phyloP scores from a whole-genome alignment of 768 basidiomycete genomes.

The Suillus sp. region DNA sequence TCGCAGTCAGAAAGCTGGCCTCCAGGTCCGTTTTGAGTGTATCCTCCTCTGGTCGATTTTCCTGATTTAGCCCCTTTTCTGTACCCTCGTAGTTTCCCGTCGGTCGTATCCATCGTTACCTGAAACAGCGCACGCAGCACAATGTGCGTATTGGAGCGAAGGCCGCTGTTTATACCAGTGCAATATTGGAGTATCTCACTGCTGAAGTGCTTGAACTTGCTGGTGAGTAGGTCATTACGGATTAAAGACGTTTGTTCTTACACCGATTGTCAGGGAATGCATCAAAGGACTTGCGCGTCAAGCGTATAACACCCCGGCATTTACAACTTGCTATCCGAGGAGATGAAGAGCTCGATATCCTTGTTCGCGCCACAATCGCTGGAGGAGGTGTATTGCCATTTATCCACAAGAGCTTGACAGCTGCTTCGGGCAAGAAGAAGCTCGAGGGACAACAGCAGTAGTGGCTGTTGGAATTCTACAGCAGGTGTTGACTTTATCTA shows the following conservation, averaged over 20 bases:
- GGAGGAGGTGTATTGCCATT: slow-evolving; percentile 87
- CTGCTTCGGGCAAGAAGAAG: slow-evolving; percentile 51
- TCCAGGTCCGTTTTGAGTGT: slow-evolving; percentile 60
- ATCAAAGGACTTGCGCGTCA: slow-evolving; percentile 95
- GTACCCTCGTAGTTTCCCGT: slow-evolving; percentile 75
- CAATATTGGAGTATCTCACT: slow-evolving; percentile 94
- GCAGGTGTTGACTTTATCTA: slow-evolving; percentile 7
- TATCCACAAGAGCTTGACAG: slow-evolving; percentile 82
- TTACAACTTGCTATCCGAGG: slow-evolving; percentile 95
- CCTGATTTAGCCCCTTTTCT: slow-evolving; percentile 11
- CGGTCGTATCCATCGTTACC: slow-evolving; percentile 95
- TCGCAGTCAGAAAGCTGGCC: slow-evolving; percentile 81
- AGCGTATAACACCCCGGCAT: slow-evolving; percentile 96
- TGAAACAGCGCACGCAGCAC: slow-evolving; percentile 90
- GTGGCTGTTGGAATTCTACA: slow-evolving; percentile 2
- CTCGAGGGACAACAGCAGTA: slow-evolving; percentile 33
- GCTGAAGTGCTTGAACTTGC: slow-evolving; percentile 96
- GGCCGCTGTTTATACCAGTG: slow-evolving; percentile 95
- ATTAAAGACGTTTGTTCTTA: background rate
- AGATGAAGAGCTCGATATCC: slow-evolving; percentile 95
- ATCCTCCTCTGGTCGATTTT: background rate
- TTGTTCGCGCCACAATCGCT: slow-evolving; percentile 93
- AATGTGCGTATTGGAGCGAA: slow-evolving; percentile 97
- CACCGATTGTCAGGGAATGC: slow-evolving; percentile 70
- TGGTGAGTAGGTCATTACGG: slow-evolving; percentile 49